Evolutionary conservation across 1,284 basidiomycete genomes (phyloP).

Genomic region (Ganoderma boninense): DNA sequence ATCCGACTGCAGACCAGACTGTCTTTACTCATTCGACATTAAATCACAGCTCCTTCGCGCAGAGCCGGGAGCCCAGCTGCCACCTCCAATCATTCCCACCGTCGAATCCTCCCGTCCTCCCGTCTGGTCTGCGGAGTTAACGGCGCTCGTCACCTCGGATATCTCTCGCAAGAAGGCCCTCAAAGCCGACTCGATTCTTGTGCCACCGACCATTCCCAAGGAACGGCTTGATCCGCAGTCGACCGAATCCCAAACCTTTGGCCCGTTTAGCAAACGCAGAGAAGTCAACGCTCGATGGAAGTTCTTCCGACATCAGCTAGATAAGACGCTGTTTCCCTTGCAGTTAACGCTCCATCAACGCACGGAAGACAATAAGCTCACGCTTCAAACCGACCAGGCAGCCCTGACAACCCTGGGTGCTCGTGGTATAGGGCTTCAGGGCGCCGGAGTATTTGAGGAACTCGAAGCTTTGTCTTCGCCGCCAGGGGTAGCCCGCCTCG

Average conservation of each 20-base stretch:
- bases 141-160: conserved; percentile 63
- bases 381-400: conserved; percentile 17
- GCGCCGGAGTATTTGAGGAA: conserved; percentile 53
- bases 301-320: conserved; percentile 63
- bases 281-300: conserved; percentile 78
- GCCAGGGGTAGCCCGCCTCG: conserved; percentile 25
- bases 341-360: conserved; percentile 45
- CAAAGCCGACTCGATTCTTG: conserved; percentile 46
- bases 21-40: conserved; percentile 12
- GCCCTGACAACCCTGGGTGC: conserved; percentile 39
- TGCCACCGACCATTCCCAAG: conserved; percentile 63
- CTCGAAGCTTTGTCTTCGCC: conserved; percentile 55
- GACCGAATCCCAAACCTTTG: conserved; percentile 65
- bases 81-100: conserved; percentile 57
- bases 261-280: conserved; percentile 73
- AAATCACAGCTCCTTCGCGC: conserved; percentile 59
- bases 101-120: conserved; percentile 68
- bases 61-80: conserved; percentile 50
- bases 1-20: neutral
- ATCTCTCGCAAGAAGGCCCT: conserved; percentile 58
- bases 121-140: conserved; percentile 66
- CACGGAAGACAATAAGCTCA: conserved; percentile 9
- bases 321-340: conserved; percentile 67
- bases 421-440: conserved; percentile 55
- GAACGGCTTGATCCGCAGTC: conserved; percentile 62